Evolutionary conservation across 1,284 basidiomycete genomes (phyloP).

Genomic region (Trametes polyzona): DNA sequence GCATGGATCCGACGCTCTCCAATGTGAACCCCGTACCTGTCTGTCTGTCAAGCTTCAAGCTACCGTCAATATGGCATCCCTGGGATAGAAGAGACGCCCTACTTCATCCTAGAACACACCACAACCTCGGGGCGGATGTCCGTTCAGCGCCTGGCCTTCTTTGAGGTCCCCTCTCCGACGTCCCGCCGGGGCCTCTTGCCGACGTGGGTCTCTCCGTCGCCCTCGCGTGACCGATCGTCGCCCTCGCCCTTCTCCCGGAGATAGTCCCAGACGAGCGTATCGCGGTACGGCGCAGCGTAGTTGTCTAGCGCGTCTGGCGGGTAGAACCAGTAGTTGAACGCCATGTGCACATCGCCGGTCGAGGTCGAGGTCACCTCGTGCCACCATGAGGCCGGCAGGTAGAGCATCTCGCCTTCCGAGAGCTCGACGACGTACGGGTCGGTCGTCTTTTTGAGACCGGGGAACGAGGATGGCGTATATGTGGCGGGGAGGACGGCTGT

Average conservation of each 20-base stretch:
- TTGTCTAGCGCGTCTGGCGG: constrained; percentile 34
- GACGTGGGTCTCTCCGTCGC: constrained; percentile 8
- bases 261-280: constrained; percentile 36
- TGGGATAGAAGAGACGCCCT: neutral
- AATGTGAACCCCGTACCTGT: constrained; percentile 1
- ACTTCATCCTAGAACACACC: too few species aligned
- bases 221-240: neutral
- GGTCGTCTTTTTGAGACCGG: constrained; percentile 30
- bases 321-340: constrained; percentile 43
- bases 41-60: constrained; percentile 1
- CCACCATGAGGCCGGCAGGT: constrained; percentile 41
- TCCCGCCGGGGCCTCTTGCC: constrained; percentile 15
- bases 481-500: constrained; percentile 29
- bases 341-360: constrained; percentile 34
- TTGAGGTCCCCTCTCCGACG: constrained; percentile 6
- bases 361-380: constrained; percentile 40
- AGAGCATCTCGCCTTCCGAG: constrained; percentile 38
- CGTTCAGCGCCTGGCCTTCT: constrained; percentile 18
- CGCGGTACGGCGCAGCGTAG: constrained; percentile 36
- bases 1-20: too few species aligned
- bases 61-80: neutral
- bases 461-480: constrained; percentile 22
- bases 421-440: constrained; percentile 37
- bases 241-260: constrained; percentile 21
- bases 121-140: too few species aligned